A percentile compares a stretch with the other conserved stretches of the same genome.
Evolutionary conservation across 2,329 filamentous ascomycete species (phyloP).

Genomic region (Trichoderma breve): DNA sequence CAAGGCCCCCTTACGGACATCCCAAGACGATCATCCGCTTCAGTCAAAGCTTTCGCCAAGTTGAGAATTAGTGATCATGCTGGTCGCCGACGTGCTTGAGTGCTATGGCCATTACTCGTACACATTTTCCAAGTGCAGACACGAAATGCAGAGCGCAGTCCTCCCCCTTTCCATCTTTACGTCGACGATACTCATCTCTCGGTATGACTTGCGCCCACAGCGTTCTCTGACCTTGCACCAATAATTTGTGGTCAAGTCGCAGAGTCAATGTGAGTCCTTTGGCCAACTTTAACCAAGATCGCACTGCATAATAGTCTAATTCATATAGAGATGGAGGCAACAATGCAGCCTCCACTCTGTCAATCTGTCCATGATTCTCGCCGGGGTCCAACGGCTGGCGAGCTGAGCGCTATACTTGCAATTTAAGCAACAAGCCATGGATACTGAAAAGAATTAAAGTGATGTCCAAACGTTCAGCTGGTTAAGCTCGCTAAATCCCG

Average conservation of each 20-base stretch:
- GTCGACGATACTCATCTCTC: neutral
- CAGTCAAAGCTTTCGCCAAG: neutral
- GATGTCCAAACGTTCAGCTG: neutral
- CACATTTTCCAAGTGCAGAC: neutral
- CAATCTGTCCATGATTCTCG: too few species aligned
- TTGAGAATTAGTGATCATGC: too few species aligned
- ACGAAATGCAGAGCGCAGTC: neutral
- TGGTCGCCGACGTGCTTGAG: neutral
- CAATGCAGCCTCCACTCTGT: neutral
- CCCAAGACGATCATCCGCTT: neutral
- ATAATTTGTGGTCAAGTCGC: neutral
- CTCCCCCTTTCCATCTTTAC: neutral
- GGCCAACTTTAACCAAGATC: neutral
- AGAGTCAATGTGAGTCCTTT: neutral
- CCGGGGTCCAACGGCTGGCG: neutral
- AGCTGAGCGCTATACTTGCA: neutral
- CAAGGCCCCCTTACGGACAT: neutral
- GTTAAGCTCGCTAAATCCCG: neutral
- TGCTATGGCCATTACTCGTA: neutral
- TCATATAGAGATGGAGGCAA: neutral
- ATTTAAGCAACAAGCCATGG: neutral
- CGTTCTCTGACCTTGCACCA: neutral
- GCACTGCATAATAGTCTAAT: neutral
- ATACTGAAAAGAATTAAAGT: neutral
- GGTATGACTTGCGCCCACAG: neutral